Conservation (phyloP, 2,329 filamentous ascomycete species). For the Rhytidhysteron rufulum region DNA sequence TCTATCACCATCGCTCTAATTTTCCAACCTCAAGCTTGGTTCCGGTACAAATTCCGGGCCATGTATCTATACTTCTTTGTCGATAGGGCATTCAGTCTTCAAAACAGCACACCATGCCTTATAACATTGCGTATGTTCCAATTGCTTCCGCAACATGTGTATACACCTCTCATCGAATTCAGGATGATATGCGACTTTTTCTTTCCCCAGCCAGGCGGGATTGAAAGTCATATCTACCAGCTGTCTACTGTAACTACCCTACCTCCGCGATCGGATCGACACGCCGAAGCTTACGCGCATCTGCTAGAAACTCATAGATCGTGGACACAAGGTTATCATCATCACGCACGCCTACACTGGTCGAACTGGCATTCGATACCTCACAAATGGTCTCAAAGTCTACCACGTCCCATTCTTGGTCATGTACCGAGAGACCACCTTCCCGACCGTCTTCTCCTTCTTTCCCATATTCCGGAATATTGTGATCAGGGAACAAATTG, state of each 20-base stretch:
- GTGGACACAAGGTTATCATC: conserved; percentile 95
- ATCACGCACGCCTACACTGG: conserved; percentile 94
- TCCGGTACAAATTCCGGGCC: too few species aligned
- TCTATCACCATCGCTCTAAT: neutral
- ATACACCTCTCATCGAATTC: too few species aligned
- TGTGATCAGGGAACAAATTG: conserved; percentile 86
- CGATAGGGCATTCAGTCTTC: conserved; percentile 19
- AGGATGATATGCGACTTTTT: conserved; percentile 99
- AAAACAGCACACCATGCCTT: conserved; percentile 51
- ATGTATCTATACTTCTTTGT: conserved; percentile 15
- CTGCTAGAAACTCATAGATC: conserved; percentile 80
- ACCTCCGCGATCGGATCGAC: too few species aligned
- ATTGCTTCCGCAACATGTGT: conserved; percentile 1
- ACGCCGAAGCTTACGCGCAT: conserved; percentile 12
- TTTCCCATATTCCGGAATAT: conserved; percentile 98
- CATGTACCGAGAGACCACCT: conserved; percentile 88
- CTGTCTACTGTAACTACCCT: conserved; percentile 64
- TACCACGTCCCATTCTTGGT: conserved; percentile 96
- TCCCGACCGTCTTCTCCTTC: conserved; percentile 97
- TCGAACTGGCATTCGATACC: conserved; percentile 85
- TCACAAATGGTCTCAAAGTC: conserved; percentile 97
- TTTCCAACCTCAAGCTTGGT: too few species aligned
- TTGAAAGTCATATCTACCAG: conserved; percentile 99
- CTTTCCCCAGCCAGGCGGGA: conserved; percentile 92
- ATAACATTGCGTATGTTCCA: conserved; percentile 62